Conservation (phyloP, 306 rosid species). For the Quercus mongolica region DNA sequence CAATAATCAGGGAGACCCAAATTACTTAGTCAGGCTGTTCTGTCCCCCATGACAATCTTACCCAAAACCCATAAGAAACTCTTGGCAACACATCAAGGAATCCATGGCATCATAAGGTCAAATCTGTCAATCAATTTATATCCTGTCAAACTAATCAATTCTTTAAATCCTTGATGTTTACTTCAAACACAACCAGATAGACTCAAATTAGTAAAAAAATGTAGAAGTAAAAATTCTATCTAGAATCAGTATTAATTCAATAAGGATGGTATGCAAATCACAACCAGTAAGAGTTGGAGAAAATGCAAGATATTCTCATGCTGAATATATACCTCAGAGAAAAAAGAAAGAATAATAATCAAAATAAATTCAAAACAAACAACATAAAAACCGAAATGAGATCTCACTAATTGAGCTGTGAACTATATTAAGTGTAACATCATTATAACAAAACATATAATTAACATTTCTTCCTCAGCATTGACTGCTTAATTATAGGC, state of each 20-base stretch:
- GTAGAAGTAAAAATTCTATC: neutral
- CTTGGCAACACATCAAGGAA: neutral
- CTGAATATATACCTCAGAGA: too few relatives aligned
- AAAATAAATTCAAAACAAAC: neutral
- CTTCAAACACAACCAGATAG: neutral
- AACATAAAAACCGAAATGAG: neutral
- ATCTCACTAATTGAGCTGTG: neutral
- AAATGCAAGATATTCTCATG: too few relatives aligned
- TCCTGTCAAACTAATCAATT: neutral
- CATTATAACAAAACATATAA: neutral
- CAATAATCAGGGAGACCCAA: slow-evolving; percentile 9
- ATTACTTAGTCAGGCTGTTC: slow-evolving; percentile 4
- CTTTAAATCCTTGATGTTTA: neutral
- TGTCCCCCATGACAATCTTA: neutral
- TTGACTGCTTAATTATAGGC: neutral
- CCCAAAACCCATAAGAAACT: neutral
- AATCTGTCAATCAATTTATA: neutral
- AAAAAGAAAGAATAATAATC: neutral
- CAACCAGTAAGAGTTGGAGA: too few relatives aligned
- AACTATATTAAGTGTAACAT: neutral
- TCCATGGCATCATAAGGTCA: neutral
- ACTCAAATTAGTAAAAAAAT: neutral
- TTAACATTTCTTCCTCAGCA: neutral
- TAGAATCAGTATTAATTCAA: too few relatives aligned
- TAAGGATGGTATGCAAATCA: too few relatives aligned